Conservation (phyloP, 108 stramenopile genomes). For the Pseudonitzschia multistriata region DNA sequence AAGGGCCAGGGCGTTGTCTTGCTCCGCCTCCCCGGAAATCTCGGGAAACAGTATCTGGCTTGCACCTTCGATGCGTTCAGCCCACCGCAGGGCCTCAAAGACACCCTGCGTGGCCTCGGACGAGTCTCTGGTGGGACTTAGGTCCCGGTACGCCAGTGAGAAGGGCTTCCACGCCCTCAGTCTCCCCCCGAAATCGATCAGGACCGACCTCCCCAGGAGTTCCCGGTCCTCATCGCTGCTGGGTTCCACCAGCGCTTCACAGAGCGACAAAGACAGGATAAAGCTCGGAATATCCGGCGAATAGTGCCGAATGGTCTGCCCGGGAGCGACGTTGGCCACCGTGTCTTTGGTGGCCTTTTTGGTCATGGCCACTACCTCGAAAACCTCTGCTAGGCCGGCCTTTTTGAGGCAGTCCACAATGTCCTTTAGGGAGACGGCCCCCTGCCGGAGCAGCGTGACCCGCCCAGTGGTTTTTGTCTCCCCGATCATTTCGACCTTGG, state of each 20-base stretch:
- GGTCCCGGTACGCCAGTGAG: constrained; percentile 78
- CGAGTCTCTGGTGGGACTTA: constrained; percentile 60
- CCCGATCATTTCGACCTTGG: constrained; percentile 59
- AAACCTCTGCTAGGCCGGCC: constrained; percentile 39
- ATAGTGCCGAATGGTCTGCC: constrained; percentile 94
- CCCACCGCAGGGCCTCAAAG: constrained; percentile 88
- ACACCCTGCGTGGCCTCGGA: constrained; percentile 62
- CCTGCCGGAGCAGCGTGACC: constrained; percentile 73
- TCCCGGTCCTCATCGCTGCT: constrained; percentile 22
- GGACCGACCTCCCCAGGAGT: constrained; percentile 45
- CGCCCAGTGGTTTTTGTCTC: constrained; percentile 19
- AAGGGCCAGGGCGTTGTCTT: constrained; percentile 52
- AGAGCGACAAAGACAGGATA: constrained; percentile 47
- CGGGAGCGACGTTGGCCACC: constrained; percentile 80
- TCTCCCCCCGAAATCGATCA: constrained; percentile 84
- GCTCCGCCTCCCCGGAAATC: constrained; percentile 22
- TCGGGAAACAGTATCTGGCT: constrained; percentile 71
- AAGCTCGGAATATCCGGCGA: constrained; percentile 90
- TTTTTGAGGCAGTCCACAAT: constrained; percentile 47
- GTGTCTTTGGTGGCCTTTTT: constrained; percentile 48
- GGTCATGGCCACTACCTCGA: constrained; percentile 39
- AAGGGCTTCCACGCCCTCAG: constrained; percentile 46
- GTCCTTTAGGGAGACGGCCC: constrained; percentile 63
- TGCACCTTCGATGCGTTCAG: constrained; percentile 69
- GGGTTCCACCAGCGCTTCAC: background rate